Percentiles rank a stretch among this genome's conserved stretches.
phyloP scores from a whole-genome alignment of 2,329 filamentous ascomycete species.

The Trichoderma arundinaceum region DNA sequence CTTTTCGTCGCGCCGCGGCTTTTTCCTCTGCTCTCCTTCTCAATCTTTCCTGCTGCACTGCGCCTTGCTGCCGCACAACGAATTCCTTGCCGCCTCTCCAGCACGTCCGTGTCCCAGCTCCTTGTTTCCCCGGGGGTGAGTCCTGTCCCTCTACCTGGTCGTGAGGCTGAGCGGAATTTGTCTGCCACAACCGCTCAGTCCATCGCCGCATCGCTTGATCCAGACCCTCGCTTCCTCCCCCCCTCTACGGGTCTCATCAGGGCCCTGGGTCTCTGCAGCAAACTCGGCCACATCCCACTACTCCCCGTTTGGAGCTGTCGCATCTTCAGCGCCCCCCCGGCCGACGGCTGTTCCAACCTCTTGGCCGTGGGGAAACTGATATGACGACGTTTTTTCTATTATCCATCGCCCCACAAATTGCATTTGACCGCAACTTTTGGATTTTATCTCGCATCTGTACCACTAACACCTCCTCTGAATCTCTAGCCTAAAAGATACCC shows the following conservation, averaged over 20 bases:
- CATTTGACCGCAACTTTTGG: slow-evolving; percentile 32
- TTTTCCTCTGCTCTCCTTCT: not conserved
- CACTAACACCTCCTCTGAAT: slow-evolving; percentile 21
- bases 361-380: slow-evolving; percentile 28
- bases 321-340: slow-evolving; percentile 25
- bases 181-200: slow-evolving; percentile 1
- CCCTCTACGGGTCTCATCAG: slow-evolving; percentile 16
- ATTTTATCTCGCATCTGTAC: slow-evolving; percentile 28
- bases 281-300: not conserved
- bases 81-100: slow-evolving; percentile 8
- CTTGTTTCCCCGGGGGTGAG: slow-evolving; percentile 23
- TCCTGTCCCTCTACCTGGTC: not conserved
- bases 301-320: slow-evolving; percentile 12
- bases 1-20: slow-evolving; percentile 18
- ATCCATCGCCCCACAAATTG: slow-evolving; percentile 30
- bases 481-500: slow-evolving; percentile 8
- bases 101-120: slow-evolving; percentile 1
- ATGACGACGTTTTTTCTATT: slow-evolving; percentile 26
- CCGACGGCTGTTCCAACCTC: slow-evolving; percentile 14
- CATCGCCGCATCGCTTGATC: slow-evolving; percentile 21
- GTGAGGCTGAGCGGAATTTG: slow-evolving; percentile 24
- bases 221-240: slow-evolving; percentile 25
- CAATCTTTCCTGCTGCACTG: slow-evolving; percentile 1
- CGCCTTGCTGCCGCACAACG: slow-evolving; percentile 25
- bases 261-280: slow-evolving; percentile 2